Evolutionary conservation across 139 green algal species (phyloP), one percentile per base, ranked within the genome.

Genomic region (Prasinococcaceae sp.): DNA sequence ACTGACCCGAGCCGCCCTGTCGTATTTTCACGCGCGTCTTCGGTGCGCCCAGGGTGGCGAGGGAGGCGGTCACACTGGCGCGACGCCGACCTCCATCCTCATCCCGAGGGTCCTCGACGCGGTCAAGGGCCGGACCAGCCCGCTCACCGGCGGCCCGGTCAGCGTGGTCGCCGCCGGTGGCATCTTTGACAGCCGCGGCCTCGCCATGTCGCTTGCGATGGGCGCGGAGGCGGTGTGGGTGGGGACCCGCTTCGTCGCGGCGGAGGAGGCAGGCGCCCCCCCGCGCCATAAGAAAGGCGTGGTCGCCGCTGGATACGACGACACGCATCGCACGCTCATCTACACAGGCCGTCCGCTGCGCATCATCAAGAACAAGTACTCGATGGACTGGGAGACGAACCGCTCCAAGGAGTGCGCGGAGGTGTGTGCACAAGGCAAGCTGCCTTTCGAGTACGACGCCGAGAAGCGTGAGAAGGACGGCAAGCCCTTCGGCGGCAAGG

Each of bases 301-400:
- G 10, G 42, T 49, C 12, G 42, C n/a, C 42, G 42, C 42, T 12
- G 42, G 42, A 23, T 49, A 49, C 20, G 42, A 23, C 42, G 42
- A 49, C 42, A 49, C 42, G 20, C 16, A 49, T 25, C 42, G 42
- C 42, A 49, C 42, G 16, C 42, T 49, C 42, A 49, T 49, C 42
- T 49, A 49, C 42, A 49, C 42, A 25, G 42, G 42, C 16, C 42
- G 42, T 12, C 42, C 42, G 10, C 16, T 49, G 42, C 42, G 42
- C n/a, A 17, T 49, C 12, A 25, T 49, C 42, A 49, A 49, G 42
- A 49, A 49, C 42, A 17, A 12, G 42, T 49, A 49, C 42, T 12
- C 42, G n/a, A 49, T 12, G 12, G 42, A 49, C 20, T 49, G 42
- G 42, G 42, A 49, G 42, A 17, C 14, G 16, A 49, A 49, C 42